These are phyloP conservation scores for Eucommia ulmoides DNA, from an alignment of 257 asterid species.

Conservation along the genomic window DNA sequence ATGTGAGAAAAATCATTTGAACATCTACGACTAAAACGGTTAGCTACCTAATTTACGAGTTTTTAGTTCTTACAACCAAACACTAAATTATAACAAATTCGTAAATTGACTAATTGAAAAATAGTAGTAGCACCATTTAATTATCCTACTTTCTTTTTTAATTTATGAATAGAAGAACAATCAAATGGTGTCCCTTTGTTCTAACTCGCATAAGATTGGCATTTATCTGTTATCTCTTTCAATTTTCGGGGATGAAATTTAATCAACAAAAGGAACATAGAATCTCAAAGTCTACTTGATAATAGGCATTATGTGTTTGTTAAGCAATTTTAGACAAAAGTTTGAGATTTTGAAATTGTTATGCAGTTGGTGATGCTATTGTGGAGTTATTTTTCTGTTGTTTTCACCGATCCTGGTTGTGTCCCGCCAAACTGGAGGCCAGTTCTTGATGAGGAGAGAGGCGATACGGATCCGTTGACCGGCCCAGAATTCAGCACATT, in stretches of 20 bases:
- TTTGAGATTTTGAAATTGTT: constrained; percentile 2
- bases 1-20: too few species aligned
- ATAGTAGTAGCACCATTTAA: too few species aligned
- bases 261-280: neutral
- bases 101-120: too few species aligned
- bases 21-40: too few species aligned
- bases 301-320: neutral
- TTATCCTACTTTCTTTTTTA: too few species aligned
- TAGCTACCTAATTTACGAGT: too few species aligned
- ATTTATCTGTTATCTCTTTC: neutral
- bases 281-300: neutral
- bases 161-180: too few species aligned
- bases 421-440: constrained; percentile 97
- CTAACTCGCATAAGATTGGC: neutral
- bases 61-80: too few species aligned
- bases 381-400: constrained; percentile 97
- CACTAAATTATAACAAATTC: too few species aligned
- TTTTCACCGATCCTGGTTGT: constrained; percentile 87
- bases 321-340: neutral
- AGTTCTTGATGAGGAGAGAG: constrained; percentile 70
- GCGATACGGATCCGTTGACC: constrained; percentile 66
- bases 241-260: neutral
- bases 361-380: constrained; percentile 86
- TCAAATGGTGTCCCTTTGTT: neutral
- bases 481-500: constrained; percentile 37